Conservation (phyloP, 139 green algal species). For the Chlorella sp. region DNA sequence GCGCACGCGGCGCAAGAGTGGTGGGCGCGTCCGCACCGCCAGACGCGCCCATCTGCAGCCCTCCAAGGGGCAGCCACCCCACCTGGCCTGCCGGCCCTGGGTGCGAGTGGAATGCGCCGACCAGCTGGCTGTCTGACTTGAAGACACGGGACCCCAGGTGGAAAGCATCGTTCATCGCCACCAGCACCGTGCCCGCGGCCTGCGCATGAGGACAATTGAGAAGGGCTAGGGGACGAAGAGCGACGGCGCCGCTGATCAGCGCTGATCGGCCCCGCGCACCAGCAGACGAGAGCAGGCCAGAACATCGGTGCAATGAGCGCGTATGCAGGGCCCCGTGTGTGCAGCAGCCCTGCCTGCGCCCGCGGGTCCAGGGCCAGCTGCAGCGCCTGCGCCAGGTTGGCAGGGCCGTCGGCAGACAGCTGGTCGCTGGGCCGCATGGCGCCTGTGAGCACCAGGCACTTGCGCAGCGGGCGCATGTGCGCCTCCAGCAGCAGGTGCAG, state of each 20-base stretch:
- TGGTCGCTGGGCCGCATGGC: constrained; percentile 43
- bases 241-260: not conserved
- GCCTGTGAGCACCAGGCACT: constrained; percentile 26
- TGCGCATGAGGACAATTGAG: too few species aligned
- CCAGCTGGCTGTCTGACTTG: constrained; percentile 48
- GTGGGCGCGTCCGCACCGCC: too few species aligned
- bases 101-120: constrained; percentile 36
- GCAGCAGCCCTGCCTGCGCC: not conserved
- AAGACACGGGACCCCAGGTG: constrained; percentile 26
- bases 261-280: not conserved
- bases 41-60: too few species aligned
- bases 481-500: constrained; percentile 33
- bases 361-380: constrained; percentile 4
- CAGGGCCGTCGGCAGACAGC: constrained; percentile 18
- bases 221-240: not conserved
- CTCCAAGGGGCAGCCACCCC: too few species aligned
- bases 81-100: constrained; percentile 35
- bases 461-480: not conserved
- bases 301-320: too few species aligned
- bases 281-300: too few species aligned
- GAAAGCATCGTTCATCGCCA: constrained; percentile 34
- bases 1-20: too few species aligned
- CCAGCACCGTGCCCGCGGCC: constrained; percentile 18
- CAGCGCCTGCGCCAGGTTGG: constrained; percentile 38
- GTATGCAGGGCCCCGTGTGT: too few species aligned